Evolutionary conservation across 257 asterid species (phyloP).

Genomic region (Handroanthus guayacan): DNA sequence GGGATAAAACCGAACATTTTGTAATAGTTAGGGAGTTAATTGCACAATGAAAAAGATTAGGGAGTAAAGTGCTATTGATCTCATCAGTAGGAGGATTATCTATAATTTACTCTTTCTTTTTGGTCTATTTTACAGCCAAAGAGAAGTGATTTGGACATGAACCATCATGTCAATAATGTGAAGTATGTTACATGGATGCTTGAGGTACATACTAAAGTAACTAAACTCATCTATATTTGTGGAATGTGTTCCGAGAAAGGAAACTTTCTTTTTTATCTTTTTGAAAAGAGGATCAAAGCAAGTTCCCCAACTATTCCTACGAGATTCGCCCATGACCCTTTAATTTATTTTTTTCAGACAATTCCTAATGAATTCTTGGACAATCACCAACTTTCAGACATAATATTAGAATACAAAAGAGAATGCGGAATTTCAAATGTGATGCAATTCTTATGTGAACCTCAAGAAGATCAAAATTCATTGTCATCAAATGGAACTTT

Average conservation of each 20-base stretch:
- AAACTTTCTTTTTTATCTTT: too few species aligned
- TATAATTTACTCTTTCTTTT: too few species aligned
- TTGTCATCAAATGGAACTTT: neutral
- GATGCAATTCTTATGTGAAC: conserved; percentile 79
- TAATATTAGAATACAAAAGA: conserved; percentile 72
- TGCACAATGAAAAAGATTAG: too few species aligned
- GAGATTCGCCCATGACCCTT: too few species aligned
- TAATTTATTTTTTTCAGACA: conserved; percentile 49
- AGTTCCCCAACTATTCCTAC: too few species aligned
- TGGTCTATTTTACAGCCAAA: conserved; percentile 59
- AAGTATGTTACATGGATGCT: conserved; percentile 91
- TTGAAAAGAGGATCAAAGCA: too few species aligned
- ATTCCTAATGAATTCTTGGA: conserved; percentile 81
- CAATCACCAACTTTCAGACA: conserved; percentile 65
- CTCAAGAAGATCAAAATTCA: conserved; percentile 42
- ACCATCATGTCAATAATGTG: conserved; percentile 92
- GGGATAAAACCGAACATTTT: too few species aligned
- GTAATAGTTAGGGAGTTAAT: too few species aligned
- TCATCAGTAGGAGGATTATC: too few species aligned
- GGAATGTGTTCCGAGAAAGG: too few species aligned
- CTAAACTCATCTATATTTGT: too few species aligned
- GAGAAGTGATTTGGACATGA: conserved; percentile 96
- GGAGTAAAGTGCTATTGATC: too few species aligned
- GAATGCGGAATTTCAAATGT: conserved; percentile 81
- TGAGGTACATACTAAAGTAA: conserved; percentile 57